Evolutionary conservation across 2,329 filamentous ascomycete genomes (phyloP).

Genomic region (Cyphellophora europaea): DNA sequence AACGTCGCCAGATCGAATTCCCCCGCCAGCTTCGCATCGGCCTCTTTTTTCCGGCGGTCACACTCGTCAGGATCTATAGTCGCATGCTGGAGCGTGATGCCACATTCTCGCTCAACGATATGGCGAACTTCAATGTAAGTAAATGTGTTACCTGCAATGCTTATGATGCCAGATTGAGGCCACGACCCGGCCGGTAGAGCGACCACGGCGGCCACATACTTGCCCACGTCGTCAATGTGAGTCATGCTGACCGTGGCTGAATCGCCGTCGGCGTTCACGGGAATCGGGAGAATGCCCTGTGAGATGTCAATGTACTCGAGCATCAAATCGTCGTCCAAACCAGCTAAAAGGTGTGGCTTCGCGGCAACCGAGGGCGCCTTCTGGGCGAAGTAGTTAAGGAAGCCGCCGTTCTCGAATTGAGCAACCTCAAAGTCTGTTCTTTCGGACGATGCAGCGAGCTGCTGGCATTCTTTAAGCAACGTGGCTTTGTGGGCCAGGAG

Average conservation of each 20-base stretch:
- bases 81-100: not conserved
- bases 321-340: constrained; percentile 11
- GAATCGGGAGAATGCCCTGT: constrained; percentile 21
- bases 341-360: constrained; percentile 17
- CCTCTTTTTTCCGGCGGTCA: not conserved
- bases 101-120: not conserved
- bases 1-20: constrained; percentile 2
- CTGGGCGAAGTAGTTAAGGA: constrained; percentile 27
- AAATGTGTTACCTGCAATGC: constrained; percentile 24
- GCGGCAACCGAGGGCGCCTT: constrained; percentile 9
- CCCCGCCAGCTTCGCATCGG: not conserved
- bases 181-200: constrained; percentile 20
- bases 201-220: constrained; percentile 24
- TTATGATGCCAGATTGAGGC: constrained; percentile 22
- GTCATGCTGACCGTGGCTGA: constrained; percentile 23
- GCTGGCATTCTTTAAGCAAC: constrained; percentile 21
- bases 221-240: constrained; percentile 24
- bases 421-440: constrained; percentile 21
- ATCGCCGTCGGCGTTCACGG: constrained; percentile 17
- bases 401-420: constrained; percentile 24
- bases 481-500: constrained; percentile 16
- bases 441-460: constrained; percentile 14
- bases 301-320: constrained; percentile 7
- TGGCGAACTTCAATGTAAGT: constrained; percentile 17
- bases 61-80: constrained; percentile 1